Conservation (phyloP, 164 flowering plant species). For the Chimonanthus praecox region DNA sequence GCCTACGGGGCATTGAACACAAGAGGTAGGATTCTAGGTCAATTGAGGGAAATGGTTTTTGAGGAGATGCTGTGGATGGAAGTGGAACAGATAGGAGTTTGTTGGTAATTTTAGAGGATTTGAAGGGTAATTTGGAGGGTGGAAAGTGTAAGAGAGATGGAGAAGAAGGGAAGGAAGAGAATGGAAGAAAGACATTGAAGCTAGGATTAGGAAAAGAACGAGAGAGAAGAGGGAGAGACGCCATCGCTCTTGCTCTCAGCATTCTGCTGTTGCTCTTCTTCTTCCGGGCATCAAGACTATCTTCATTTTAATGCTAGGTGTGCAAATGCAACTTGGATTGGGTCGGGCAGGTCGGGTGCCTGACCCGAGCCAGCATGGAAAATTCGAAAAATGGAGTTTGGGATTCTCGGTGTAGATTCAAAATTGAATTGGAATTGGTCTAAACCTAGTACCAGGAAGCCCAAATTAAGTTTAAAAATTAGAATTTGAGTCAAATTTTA, state of each 20-base stretch:
- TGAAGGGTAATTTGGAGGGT: conserved; percentile 15
- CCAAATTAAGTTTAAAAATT: no score
- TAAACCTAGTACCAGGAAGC: no score
- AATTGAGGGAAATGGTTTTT: conserved; percentile 2
- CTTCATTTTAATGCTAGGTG: no score
- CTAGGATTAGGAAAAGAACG: conserved; percentile 5
- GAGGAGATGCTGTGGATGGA: conserved; percentile 1
- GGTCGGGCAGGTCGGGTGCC: no score
- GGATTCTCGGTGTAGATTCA: no score
- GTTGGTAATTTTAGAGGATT: conserved; percentile 5
- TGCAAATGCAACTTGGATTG: no score
- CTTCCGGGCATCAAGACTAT: not conserved
- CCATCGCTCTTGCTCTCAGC: conserved; percentile 14
- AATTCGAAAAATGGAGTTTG: no score
- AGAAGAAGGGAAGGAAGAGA: conserved; percentile 6
- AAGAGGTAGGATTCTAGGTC: conserved; percentile 44
- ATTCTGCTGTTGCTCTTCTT: conserved; percentile 1
- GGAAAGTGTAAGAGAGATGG: not conserved
- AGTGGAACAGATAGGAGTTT: conserved; percentile 13
- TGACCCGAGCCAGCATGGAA: no score
- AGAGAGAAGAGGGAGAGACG: conserved; percentile 19
- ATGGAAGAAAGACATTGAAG: not conserved
- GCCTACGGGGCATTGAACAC: conserved; percentile 56
- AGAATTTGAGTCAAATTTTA: no score
- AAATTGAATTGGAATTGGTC: no score